phyloP scores from a whole-genome alignment of 495 filamentous ascomycete species.

The Lophium mytilinum region DNA sequence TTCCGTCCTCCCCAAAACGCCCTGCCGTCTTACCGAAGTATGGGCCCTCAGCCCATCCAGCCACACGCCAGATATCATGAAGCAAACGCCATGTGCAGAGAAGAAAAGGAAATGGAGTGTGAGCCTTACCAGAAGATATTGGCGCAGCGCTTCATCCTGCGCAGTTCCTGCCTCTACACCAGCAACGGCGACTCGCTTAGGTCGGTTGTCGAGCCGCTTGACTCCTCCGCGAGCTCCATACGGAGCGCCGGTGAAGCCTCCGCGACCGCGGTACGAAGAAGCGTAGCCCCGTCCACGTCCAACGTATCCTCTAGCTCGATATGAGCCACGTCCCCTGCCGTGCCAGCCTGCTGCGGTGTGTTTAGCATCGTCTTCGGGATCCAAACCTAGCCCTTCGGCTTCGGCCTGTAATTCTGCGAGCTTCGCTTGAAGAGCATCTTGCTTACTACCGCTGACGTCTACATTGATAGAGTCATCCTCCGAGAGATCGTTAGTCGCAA shows the following conservation, averaged over 20 bases:
- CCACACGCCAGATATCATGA: no score
- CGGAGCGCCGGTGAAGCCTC: constrained; percentile 34
- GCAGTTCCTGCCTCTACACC: constrained; percentile 60
- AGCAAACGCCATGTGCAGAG: no score
- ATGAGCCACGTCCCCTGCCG: constrained; percentile 2
- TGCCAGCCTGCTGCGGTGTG: not conserved
- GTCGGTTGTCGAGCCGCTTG: constrained; percentile 79
- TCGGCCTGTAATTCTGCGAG: constrained; percentile 78
- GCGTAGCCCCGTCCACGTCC: constrained; percentile 40
- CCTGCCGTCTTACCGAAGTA: no score
- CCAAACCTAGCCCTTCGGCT: constrained; percentile 70
- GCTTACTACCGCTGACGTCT: constrained; percentile 25
- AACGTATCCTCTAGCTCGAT: constrained; percentile 38
- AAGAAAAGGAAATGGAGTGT: not conserved
- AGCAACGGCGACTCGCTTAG: constrained; percentile 64
- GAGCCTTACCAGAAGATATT: constrained; percentile 72
- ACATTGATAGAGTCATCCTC: no score
- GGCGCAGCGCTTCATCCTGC: constrained; percentile 75
- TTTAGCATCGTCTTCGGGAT: constrained; percentile 37
- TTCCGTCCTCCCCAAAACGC: no score
- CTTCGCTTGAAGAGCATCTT: constrained; percentile 64
- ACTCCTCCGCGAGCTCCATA: constrained; percentile 43
- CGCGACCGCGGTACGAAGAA: constrained; percentile 30
- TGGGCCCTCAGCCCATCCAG: no score
- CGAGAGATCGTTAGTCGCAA: not conserved